phyloP scores from a whole-genome alignment of 2,329 filamentous ascomycete genomes.

The Aspergillus phoenicis region DNA sequence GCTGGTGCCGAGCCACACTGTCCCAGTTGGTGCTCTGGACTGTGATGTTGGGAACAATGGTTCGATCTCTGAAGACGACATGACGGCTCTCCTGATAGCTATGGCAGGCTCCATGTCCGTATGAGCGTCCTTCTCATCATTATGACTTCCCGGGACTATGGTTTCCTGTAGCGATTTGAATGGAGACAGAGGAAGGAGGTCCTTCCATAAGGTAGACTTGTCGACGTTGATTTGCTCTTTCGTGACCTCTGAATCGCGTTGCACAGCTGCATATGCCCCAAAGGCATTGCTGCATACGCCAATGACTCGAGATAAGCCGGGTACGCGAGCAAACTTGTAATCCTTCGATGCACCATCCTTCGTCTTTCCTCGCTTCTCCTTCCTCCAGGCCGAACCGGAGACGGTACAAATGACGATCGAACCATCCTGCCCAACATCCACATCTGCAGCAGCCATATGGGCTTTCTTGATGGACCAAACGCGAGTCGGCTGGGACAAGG shows the following conservation, averaged over 20 bases:
- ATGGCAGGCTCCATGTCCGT: slow-evolving; percentile 23
- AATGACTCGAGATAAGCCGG: slow-evolving; percentile 81
- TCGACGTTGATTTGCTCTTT: slow-evolving; percentile 69
- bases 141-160: slow-evolving; percentile 40
- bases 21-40: slow-evolving; percentile 30
- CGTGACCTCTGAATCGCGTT: slow-evolving; percentile 81
- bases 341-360: slow-evolving; percentile 79
- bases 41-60: slow-evolving; percentile 35
- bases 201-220: slow-evolving; percentile 70
- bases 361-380: slow-evolving; percentile 77
- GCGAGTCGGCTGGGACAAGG: slow-evolving; percentile 74
- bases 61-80: slow-evolving; percentile 51
- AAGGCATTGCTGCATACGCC: slow-evolving; percentile 85
- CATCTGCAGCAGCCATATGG: slow-evolving; percentile 79
- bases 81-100: slow-evolving; percentile 44
- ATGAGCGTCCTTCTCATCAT: slow-evolving; percentile 44
- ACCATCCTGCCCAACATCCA: slow-evolving; percentile 86
- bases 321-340: slow-evolving; percentile 92
- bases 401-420: slow-evolving; percentile 93
- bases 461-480: slow-evolving; percentile 90
- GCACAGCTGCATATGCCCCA: slow-evolving; percentile 84
- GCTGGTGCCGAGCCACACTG: slow-evolving; percentile 55
- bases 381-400: slow-evolving; percentile 89
- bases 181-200: slow-evolving; percentile 70
- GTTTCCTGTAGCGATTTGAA: slow-evolving; percentile 62